Evolutionary conservation across 225 moss, liverwort and hornwort species (phyloP).

Genomic region (Bryum argenteum): DNA sequence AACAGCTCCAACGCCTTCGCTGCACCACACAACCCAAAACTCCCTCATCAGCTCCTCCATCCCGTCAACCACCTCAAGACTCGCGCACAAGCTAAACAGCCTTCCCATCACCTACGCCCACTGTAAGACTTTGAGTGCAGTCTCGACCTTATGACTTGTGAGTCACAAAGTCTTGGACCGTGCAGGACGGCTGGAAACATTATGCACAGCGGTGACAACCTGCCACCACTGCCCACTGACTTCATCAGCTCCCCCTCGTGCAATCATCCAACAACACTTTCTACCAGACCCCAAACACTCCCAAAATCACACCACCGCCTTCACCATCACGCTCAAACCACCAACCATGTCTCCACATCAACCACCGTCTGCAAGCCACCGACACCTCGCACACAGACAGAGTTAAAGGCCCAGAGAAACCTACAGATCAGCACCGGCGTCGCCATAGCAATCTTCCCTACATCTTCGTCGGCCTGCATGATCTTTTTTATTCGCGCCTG

Average conservation of each 20-base stretch:
- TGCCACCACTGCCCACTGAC: slow-evolving; percentile 68
- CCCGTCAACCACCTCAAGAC: slow-evolving; percentile 13
- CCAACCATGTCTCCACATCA: slow-evolving; percentile 24
- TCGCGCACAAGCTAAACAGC: slow-evolving; percentile 25
- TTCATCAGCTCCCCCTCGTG: slow-evolving; percentile 48
- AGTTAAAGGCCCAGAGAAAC: slow-evolving; percentile 33
- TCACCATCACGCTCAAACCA: slow-evolving; percentile 1
- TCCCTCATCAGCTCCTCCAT: neutral
- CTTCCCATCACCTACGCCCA: slow-evolving; percentile 32
- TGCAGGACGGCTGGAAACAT: slow-evolving; percentile 55
- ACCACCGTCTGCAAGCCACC: slow-evolving; percentile 9
- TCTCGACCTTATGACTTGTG: slow-evolving; percentile 60
- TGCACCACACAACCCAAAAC: slow-evolving; percentile 40
- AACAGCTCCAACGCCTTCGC: slow-evolving; percentile 98
- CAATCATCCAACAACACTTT: slow-evolving; percentile 32
- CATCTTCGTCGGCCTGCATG: slow-evolving; percentile 99
- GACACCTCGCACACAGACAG: slow-evolving; percentile 12
- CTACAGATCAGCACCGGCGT: slow-evolving; percentile 97
- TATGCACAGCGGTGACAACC: slow-evolving; percentile 65
- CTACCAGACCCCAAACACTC: slow-evolving; percentile 21
- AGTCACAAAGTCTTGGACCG: slow-evolving; percentile 69
- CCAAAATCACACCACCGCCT: slow-evolving; percentile 14
- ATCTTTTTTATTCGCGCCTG: slow-evolving; percentile 99
- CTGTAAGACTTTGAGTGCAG: slow-evolving; percentile 45
- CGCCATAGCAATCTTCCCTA: slow-evolving; percentile 99